Evolutionary conservation across 495 filamentous ascomycete genomes (phyloP), one percentile per base, ranked within the genome.

Genomic region (Hypoxylon rickii): DNA sequence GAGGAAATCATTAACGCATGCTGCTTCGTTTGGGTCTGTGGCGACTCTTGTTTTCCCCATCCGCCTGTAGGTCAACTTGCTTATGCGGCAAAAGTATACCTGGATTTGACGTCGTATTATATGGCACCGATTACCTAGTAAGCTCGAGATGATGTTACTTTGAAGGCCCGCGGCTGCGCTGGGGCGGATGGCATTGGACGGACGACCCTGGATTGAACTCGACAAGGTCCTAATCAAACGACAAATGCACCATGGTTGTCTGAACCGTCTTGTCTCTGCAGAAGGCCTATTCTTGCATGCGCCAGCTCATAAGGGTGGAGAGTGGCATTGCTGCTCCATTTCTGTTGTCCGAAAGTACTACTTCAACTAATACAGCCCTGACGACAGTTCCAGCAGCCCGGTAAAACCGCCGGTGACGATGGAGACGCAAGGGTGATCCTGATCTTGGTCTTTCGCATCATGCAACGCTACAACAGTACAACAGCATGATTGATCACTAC

Each of bases 381-480:
- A 10, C 24, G 59, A 44, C 40, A 70, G 57, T 61, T 61, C 70
- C 70, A 69, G 55, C 55, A 61, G 63, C 54, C 63, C 67, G 70
- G 65, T 64, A 75, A 72, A 73, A 70, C 71, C 64, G 64, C 58
- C 67, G 62, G 51, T 68, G 60, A 66, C 55, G 54, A 64, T 51
- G 55, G 53, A 49, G 58, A 53, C 44, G 58, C 58, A 57, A 61
- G 63, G 58, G 52, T 51, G 58, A 49, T 63, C 45, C 37, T 51
- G 52, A 62, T 52, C 46, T 61, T 32, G 40, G 39, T 49, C 43
- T 57, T 60, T 62, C 44, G 50, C 65, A 64, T 69, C 61, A 67
- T 73, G 64, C 63, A 66, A 68, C 61, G 48, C 54, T 66, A 49
- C 58, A 44, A 60, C n/a, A 56, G 51, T 58, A 57, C 52, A 56